phyloP scores from a whole-genome alignment of 169 alveolate genomes.

The Plasmodium sp. region DNA sequence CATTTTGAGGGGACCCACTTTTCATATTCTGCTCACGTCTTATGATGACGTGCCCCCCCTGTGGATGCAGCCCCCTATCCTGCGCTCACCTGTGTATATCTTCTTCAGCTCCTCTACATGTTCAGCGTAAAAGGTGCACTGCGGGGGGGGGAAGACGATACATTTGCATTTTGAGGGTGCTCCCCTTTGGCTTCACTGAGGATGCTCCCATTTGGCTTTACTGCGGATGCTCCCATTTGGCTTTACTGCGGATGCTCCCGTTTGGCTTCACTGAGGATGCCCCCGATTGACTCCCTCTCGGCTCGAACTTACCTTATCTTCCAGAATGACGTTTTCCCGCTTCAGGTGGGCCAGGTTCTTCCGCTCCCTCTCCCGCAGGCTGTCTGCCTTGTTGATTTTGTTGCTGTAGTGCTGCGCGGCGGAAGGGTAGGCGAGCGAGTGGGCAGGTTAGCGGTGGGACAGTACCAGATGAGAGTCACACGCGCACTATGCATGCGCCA shows the following conservation, averaged over 20 bases:
- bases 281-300: not conserved
- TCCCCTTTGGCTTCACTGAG: not conserved
- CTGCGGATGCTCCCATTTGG: too few relatives aligned
- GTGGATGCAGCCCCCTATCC: not conserved
- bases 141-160: not conserved
- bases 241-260: not conserved
- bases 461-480: not conserved
- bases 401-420: conserved; percentile 35
- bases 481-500: not conserved
- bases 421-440: not conserved
- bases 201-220: too few relatives aligned
- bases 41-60: not conserved
- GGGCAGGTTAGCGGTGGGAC: not conserved
- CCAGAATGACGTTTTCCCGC: conserved; percentile 18
- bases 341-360: conserved; percentile 32
- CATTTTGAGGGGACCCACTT: not conserved
- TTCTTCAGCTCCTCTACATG: conserved; percentile 62
- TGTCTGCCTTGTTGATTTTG: conserved; percentile 15
- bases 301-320: conserved; percentile 29
- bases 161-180: not conserved
- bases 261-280: not conserved
- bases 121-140: conserved; percentile 69
- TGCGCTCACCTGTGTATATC: conserved; percentile 37
- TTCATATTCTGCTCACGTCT: not conserved
- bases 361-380: conserved; percentile 12